phyloP scores from a whole-genome alignment of 1,284 basidiomycete species.

The Cutaneotrichosporon arboriforme region DNA sequence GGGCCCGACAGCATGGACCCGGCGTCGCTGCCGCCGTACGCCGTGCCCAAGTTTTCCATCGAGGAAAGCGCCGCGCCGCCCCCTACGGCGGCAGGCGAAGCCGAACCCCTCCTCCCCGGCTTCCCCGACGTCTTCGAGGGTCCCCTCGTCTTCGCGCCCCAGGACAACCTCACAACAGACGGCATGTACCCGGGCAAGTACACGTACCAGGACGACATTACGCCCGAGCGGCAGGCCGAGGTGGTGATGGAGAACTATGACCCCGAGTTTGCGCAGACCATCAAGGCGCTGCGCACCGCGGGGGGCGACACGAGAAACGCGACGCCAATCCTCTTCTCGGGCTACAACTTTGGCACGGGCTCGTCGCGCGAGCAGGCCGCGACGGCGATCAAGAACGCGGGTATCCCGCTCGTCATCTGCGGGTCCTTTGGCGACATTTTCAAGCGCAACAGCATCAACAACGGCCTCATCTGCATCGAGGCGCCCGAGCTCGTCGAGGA shows the following conservation, averaged over 20 bases:
- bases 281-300: slow-evolving; percentile 56
- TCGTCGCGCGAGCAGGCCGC: slow-evolving; percentile 98
- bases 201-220: slow-evolving; percentile 99
- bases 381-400: slow-evolving; percentile 90
- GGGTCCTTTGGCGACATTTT: slow-evolving; percentile 99
- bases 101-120: slow-evolving; percentile 65
- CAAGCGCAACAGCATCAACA: slow-evolving; percentile 98
- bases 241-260: slow-evolving; percentile 99
- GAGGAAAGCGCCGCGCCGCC: slow-evolving; percentile 24
- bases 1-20: slow-evolving; percentile 69
- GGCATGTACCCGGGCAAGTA: slow-evolving; percentile 99
- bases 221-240: slow-evolving; percentile 84
- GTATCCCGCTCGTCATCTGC: slow-evolving; percentile 86
- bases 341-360: slow-evolving; percentile 98
- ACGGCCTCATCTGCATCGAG: slow-evolving; percentile 92
- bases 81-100: slow-evolving; percentile 49
- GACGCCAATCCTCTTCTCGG: slow-evolving; percentile 71
- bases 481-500: slow-evolving; percentile 82
- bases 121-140: slow-evolving; percentile 84
- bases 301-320: slow-evolving; percentile 26
- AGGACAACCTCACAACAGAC: slow-evolving; percentile 97
- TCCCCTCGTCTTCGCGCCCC: slow-evolving; percentile 81
- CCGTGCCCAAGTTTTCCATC: slow-evolving; percentile 49
- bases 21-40: slow-evolving; percentile 53
- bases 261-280: slow-evolving; percentile 70